Evolutionary conservation across 1,284 basidiomycete species (phyloP).

Genomic region (Ceratorhiza oryzae-sativae): DNA sequence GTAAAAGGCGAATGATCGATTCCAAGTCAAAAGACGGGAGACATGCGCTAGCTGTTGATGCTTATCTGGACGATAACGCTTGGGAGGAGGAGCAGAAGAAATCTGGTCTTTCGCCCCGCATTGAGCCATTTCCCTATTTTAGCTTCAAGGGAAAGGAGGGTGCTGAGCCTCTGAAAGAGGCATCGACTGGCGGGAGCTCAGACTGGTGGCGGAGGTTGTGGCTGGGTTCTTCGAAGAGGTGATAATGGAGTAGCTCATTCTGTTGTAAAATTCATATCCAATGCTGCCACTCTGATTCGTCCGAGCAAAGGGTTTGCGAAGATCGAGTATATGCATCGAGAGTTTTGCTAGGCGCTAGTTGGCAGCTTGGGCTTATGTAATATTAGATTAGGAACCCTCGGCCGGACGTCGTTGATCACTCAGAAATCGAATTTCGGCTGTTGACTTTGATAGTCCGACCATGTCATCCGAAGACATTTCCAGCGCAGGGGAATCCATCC

Average conservation of each 20-base stretch:
- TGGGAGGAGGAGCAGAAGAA: slow-evolving; percentile 58
- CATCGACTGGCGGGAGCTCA: neutral
- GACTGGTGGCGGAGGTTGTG: slow-evolving; percentile 27
- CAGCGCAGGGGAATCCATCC: neutral
- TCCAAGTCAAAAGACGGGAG: slow-evolving; percentile 42
- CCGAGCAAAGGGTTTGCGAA: neutral
- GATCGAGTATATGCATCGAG: slow-evolving; percentile 1
- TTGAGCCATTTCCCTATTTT: slow-evolving; percentile 44
- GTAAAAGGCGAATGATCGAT: slow-evolving; percentile 45
- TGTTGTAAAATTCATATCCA: too few relatives aligned
- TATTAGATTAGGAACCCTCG: neutral
- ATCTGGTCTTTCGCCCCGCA: slow-evolving; percentile 38
- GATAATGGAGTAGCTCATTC: neutral
- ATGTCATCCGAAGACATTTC: slow-evolving; percentile 29
- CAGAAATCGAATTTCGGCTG: neutral
- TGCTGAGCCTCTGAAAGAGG: slow-evolving; percentile 14
- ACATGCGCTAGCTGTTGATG: slow-evolving; percentile 61
- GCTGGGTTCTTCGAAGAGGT: slow-evolving; percentile 17
- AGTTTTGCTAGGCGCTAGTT: neutral
- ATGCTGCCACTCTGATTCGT: too few relatives aligned
- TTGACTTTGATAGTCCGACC: neutral
- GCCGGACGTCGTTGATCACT: neutral
- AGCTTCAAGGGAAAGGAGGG: slow-evolving; percentile 32
- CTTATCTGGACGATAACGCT: slow-evolving; percentile 69
- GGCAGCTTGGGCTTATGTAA: neutral